These are phyloP conservation scores for Lolium perenne DNA, from an alignment of 176 grass and related monocot genomes.

Conservation along the genomic window DNA sequence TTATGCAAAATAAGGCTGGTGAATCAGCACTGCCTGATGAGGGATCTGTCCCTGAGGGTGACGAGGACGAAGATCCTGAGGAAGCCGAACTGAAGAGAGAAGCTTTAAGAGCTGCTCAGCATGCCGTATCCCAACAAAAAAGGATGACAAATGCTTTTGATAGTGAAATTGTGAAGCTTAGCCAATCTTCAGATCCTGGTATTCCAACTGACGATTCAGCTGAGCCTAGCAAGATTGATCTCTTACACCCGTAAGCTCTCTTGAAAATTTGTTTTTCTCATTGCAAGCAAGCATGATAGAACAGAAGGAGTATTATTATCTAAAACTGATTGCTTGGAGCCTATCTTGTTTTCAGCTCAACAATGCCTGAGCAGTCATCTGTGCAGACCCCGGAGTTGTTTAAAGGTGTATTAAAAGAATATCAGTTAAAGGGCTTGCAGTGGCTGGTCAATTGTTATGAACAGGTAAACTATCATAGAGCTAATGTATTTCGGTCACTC, in stretches of 20 bases:
- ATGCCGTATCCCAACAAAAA: conserved; percentile 94
- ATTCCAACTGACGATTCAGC: conserved; percentile 62
- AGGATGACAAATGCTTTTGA: conserved; percentile 97
- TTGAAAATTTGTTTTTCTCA: background rate
- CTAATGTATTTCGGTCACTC: conserved; percentile 20
- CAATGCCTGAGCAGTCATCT: conserved; percentile 94
- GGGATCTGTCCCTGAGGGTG: conserved; percentile 50
- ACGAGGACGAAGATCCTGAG: conserved; percentile 84
- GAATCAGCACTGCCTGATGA: conserved; percentile 59
- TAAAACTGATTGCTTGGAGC: conserved; percentile 22
- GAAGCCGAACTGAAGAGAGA: conserved; percentile 90
- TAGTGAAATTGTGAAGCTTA: conserved; percentile 77
- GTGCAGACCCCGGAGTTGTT: conserved; percentile 94
- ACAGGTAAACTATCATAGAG: conserved; percentile 64
- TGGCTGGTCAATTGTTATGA: conserved; percentile 99
- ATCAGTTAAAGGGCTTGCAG: conserved; percentile 96
- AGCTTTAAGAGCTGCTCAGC: conserved; percentile 86
- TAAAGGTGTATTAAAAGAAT: conserved; percentile 96
- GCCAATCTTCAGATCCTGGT: conserved; percentile 61
- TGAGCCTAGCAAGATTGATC: conserved; percentile 82
- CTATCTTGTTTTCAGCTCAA: conserved; percentile 77
- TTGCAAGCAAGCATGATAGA: conserved; percentile 17
- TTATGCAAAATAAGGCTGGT: conserved; percentile 95
- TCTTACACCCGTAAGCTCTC: conserved; percentile 91
- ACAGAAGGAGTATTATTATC: conserved; percentile 20